phyloP scores from a whole-genome alignment of 768 basidiomycete genomes.

The Harrya chromipes region DNA sequence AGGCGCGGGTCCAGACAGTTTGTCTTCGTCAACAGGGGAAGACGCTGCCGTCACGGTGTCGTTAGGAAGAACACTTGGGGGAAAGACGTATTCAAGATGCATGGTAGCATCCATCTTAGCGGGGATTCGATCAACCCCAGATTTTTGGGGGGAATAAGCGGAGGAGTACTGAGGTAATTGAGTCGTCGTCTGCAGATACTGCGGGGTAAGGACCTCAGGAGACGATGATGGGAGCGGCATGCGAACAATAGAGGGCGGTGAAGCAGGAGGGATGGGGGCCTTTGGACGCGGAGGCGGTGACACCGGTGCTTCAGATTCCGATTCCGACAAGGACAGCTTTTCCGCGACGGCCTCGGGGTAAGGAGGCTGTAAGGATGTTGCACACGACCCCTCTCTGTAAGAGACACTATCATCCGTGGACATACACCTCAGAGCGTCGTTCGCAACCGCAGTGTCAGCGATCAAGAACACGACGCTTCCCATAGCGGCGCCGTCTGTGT shows the following conservation, averaged over 20 bases:
- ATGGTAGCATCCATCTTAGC: slow-evolving; percentile 13
- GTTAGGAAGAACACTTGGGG: slow-evolving; percentile 15
- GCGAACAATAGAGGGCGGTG: slow-evolving; percentile 15
- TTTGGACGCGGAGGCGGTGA: slow-evolving; percentile 21
- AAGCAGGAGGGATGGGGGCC: slow-evolving; percentile 17
- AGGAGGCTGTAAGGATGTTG: slow-evolving; percentile 13
- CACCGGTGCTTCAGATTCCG: slow-evolving; percentile 16
- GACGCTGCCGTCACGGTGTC: slow-evolving; percentile 14
- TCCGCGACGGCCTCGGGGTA: slow-evolving; percentile 20
- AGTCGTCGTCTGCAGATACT: slow-evolving; percentile 19
- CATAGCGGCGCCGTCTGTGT: slow-evolving; percentile 24
- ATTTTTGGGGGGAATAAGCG: slow-evolving; percentile 20
- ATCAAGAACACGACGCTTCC: slow-evolving; percentile 29
- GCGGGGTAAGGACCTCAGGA: slow-evolving; percentile 21
- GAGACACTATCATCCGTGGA: slow-evolving; percentile 21
- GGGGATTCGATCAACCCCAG: slow-evolving; percentile 30
- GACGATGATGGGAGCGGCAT: slow-evolving; percentile 15
- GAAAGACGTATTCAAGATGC: slow-evolving; percentile 15
- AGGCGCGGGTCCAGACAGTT: slow-evolving; percentile 8
- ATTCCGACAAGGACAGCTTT: slow-evolving; percentile 19
- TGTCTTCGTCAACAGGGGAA: slow-evolving; percentile 12
- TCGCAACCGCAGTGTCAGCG: slow-evolving; percentile 13
- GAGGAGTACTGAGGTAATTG: slow-evolving; percentile 29
- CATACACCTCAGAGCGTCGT: slow-evolving; percentile 10
- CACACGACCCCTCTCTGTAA: slow-evolving; percentile 10